Percentiles rank a stretch among this genome's conserved stretches.
phyloP scores from a whole-genome alignment of 2,329 filamentous ascomycete genomes.

The Alternaria arborescens region DNA sequence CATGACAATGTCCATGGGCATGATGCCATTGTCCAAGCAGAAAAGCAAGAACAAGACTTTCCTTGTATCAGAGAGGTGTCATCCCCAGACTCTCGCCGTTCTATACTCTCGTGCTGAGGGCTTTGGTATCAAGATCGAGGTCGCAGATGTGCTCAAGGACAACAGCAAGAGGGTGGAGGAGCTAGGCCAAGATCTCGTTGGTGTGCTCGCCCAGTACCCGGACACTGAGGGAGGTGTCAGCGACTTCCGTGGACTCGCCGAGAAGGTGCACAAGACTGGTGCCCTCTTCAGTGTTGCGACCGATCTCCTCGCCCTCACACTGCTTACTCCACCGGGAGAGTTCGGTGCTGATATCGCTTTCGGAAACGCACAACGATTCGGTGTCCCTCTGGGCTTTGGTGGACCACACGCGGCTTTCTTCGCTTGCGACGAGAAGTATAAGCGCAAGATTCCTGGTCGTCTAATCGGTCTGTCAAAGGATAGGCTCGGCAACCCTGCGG shows the following conservation, averaged over 20 bases:
- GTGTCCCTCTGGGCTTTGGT: constrained; percentile 89
- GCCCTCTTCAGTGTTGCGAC: constrained; percentile 87
- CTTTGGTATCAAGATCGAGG: constrained; percentile 83
- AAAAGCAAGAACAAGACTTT: constrained; percentile 81
- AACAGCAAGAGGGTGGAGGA: constrained; percentile 72
- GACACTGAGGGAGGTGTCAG: constrained; percentile 84
- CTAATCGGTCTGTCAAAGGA: constrained; percentile 93
- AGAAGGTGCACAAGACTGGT: constrained; percentile 78
- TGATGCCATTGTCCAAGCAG: constrained; percentile 73
- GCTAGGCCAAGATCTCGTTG: constrained; percentile 82
- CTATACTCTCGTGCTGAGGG: constrained; percentile 85
- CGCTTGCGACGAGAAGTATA: constrained; percentile 87
- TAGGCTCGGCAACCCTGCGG: constrained; percentile 79
- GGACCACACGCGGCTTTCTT: constrained; percentile 98
- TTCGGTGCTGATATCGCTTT: constrained; percentile 96
- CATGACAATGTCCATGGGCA: constrained; percentile 90
- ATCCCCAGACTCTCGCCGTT: constrained; percentile 86
- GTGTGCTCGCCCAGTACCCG: constrained; percentile 94
- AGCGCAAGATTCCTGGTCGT: constrained; percentile 92
- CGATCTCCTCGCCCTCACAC: constrained; percentile 84
- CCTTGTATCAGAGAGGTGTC: constrained; percentile 81
- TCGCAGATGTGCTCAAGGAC: constrained; percentile 74
- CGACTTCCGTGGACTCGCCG: constrained; percentile 77
- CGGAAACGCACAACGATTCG: constrained; percentile 89
- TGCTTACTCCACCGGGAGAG: constrained; percentile 88